Evolutionary conservation across 495 filamentous ascomycete species (phyloP).

Genomic region (Antarctomyces pellizariae): DNA sequence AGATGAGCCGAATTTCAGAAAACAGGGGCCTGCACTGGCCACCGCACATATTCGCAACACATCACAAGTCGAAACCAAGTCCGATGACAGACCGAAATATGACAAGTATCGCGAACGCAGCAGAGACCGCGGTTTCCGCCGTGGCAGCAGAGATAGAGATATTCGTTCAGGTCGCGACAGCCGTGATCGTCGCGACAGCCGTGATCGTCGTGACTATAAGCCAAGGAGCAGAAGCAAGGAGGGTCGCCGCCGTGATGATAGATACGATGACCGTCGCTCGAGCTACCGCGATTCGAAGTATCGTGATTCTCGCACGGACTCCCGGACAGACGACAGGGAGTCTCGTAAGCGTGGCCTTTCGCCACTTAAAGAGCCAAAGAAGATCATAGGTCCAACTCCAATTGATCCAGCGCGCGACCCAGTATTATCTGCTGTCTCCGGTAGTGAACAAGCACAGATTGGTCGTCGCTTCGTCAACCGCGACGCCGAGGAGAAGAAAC

Average conservation of each 20-base stretch:
- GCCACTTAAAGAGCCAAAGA: conserved; percentile 4
- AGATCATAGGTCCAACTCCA: conserved; percentile 1
- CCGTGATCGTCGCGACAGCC: conserved; percentile 5
- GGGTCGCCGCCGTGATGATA: conserved; percentile 9
- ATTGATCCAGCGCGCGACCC: neutral
- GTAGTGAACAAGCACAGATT: conserved; percentile 10
- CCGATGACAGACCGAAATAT: conserved; percentile 7
- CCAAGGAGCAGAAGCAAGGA: conserved; percentile 6
- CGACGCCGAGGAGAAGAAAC: conserved; percentile 25
- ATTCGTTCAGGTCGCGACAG: conserved; percentile 4
- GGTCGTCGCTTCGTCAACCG: conserved; percentile 10
- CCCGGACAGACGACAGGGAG: conserved; percentile 8
- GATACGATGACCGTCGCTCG: conserved; percentile 15
- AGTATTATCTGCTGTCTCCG: conserved; percentile 16
- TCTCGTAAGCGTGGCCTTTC: conserved; percentile 7
- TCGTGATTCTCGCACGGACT: conserved; percentile 12
- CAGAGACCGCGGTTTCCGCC: conserved; percentile 4
- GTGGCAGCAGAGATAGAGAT: conserved; percentile 8
- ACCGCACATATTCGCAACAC: conserved; percentile 3
- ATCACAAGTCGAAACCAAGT: conserved; percentile 6
- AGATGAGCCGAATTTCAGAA: conserved; percentile 5
- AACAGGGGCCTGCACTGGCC: conserved; percentile 9
- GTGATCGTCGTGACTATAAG: conserved; percentile 11
- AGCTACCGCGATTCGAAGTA: conserved; percentile 13
- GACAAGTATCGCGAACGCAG: conserved; percentile 3